Percentiles rank a stretch among this genome's conserved stretches.
phyloP scores from a whole-genome alignment of 2,329 filamentous ascomycete genomes.

The Calonectria pseudoturangicola region DNA sequence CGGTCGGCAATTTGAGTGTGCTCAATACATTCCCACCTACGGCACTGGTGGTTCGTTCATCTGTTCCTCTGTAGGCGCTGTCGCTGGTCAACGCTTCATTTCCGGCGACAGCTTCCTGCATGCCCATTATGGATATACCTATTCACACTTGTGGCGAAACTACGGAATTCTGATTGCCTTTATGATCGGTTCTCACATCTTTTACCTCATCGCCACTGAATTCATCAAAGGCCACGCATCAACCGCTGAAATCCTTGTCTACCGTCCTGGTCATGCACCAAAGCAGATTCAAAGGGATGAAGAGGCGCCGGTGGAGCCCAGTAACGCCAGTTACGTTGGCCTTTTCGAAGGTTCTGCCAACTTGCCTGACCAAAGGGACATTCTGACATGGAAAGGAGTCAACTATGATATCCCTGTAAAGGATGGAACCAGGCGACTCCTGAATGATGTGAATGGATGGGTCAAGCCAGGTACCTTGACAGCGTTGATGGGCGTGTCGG shows the following conservation, averaged over 20 bases:
- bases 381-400: constrained; percentile 85
- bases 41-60: constrained; percentile 59
- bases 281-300: background rate
- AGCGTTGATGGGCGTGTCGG: constrained; percentile 77
- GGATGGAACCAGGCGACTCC: constrained; percentile 76
- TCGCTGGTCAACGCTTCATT: constrained; percentile 38
- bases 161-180: constrained; percentile 64
- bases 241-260: background rate
- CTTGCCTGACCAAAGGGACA: constrained; percentile 59
- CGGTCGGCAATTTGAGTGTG: constrained; percentile 20
- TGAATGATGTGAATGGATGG: constrained; percentile 87
- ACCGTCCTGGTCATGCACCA: constrained; percentile 6
- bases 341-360: background rate
- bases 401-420: constrained; percentile 82
- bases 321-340: background rate
- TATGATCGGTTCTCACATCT: constrained; percentile 20
- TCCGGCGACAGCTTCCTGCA: constrained; percentile 32
- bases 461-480: constrained; percentile 89
- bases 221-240: constrained; percentile 18
- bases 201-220: constrained; percentile 31
- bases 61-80: constrained; percentile 72
- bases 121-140: constrained; percentile 29
- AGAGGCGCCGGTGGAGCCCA: background rate
- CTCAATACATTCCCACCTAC: constrained; percentile 20
- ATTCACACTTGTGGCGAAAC: constrained; percentile 62